phyloP scores from a whole-genome alignment of 2,329 filamentous ascomycete genomes.

The Ascochyta fabae region DNA sequence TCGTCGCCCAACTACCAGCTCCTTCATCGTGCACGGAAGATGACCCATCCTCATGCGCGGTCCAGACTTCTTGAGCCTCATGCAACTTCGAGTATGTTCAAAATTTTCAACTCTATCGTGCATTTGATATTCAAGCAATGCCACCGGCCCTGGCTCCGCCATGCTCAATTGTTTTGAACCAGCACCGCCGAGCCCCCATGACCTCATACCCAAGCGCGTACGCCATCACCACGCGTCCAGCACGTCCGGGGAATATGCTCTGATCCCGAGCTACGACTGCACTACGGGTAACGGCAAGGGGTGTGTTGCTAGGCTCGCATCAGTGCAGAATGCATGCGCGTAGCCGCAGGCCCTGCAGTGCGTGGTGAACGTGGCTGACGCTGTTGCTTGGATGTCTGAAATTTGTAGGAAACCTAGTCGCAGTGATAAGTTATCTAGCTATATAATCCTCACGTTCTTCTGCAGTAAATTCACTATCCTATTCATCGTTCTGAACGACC shows the following conservation, averaged over 20 bases:
- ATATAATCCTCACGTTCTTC: neutral
- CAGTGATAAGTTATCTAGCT: neutral
- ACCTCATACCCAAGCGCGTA: conserved; percentile 14
- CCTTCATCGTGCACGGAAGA: neutral
- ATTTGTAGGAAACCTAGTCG: neutral
- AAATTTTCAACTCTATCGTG: neutral
- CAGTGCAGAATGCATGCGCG: conserved; percentile 8
- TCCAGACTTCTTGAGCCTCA: neutral
- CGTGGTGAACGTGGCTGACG: conserved; percentile 15
- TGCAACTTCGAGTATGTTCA: neutral
- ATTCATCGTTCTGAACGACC: neutral
- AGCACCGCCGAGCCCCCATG: conserved; percentile 14
- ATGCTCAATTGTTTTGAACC: neutral
- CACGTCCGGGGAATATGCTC: neutral
- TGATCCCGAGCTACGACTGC: neutral
- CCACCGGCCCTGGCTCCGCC: neutral
- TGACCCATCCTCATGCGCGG: neutral
- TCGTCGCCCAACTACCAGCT: neutral
- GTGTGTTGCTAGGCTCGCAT: conserved; percentile 4
- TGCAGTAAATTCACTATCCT: neutral
- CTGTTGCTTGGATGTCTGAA: neutral
- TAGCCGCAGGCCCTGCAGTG: conserved; percentile 1
- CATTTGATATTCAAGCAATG: neutral
- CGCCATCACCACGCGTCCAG: conserved; percentile 11
- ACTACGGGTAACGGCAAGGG: conserved; percentile 11